Percentiles rank a stretch among this genome's conserved stretches.
Conservation (phyloP, 257 asterid genomes). For the Salvia miltiorrhiza region DNA sequence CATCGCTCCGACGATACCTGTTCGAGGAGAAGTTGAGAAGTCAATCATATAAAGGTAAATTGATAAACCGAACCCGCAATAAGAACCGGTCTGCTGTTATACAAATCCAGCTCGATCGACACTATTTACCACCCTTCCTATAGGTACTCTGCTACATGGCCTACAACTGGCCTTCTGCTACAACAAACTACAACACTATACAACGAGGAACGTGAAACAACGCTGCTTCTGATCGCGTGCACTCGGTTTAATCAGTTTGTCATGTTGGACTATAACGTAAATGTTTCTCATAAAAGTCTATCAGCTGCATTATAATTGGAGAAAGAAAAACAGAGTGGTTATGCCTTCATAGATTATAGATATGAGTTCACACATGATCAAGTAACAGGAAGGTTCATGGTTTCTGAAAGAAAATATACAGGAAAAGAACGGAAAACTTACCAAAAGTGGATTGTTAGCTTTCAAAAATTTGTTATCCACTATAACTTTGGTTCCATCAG, state of each 20-base stretch:
- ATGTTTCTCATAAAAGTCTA: conserved; percentile 76
- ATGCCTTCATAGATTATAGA: neutral
- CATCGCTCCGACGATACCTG: neutral
- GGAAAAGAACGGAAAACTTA: conserved; percentile 21
- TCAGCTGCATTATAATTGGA: conserved; percentile 53
- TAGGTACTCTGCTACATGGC: conserved; percentile 25
- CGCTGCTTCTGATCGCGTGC: conserved; percentile 13
- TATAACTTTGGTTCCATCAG: conserved; percentile 73
- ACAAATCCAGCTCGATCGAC: conserved; percentile 15
- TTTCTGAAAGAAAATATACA: neutral
- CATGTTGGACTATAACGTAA: conserved; percentile 58
- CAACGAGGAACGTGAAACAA: conserved; percentile 21
- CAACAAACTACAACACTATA: conserved; percentile 38
- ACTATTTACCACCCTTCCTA: conserved; percentile 30
- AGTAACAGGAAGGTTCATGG: neutral
- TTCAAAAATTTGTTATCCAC: conserved; percentile 92
- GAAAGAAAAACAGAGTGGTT: neutral
- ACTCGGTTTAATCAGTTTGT: conserved; percentile 18
- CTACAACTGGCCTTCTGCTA: conserved; percentile 28
- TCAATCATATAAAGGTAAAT: conserved; percentile 4
- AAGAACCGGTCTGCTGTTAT: conserved; percentile 1
- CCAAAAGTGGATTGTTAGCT: conserved; percentile 79
- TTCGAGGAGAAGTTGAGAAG: neutral
- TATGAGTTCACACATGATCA: neutral
- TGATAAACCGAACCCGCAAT: conserved; percentile 14